Base-by-base conservation (phyloP, 495 filamentous ascomycete genomes). In the Lentithecium fluviatile region DNA sequence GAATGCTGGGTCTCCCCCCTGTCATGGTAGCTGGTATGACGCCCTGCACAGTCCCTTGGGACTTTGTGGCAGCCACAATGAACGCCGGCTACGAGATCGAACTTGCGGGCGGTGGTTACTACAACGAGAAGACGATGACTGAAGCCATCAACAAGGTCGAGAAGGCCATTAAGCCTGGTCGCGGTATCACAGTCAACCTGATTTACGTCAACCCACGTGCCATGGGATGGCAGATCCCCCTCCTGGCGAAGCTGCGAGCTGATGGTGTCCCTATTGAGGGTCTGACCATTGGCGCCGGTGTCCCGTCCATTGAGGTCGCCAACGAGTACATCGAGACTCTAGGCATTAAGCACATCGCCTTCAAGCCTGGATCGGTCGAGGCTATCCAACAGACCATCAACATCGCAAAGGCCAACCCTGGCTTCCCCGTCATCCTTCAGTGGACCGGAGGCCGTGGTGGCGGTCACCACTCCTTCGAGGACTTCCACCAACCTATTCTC, bases 21-120 rank as follows among this genome's bases (percentile, higher is more conserved):
- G 78, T 97, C 50, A 89, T 96, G 85, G 90, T 96, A 13, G 90
- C 93, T 34, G 93, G 91, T 68, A 97, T 97, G 93, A 97, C 92
- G 2, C 93, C 92, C 15, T 87, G 86, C 63, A 97, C 92, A 15
- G 91, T 96, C 1, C 84, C 91, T 25, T 96, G 90, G 90, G 90
- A 96, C 69, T 96, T 97, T 67, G 88, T 96, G 37, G 88, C 90
- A n/a, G 89, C 91, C 1, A 92, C 88, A 0, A 96, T 95, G 87
- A 95, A 92, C 58, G 91, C 92, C 51, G 92, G 93, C 12, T 97
- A 96, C 69, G 88, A 95, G 69, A 87, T 95, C 61, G 92, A 97
- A 77, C 79, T 97, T 48, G 91, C 82, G 59, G 87, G 90, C 70
- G 91, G 91, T 71, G 94, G 94, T 60, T 98, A 98, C 75, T 97